A percentile compares a stretch with the other conserved stretches of the same genome.
Evolutionary conservation across 75 land plant genomes (phyloP).

Genomic region (Isoetes taiwanensis): DNA sequence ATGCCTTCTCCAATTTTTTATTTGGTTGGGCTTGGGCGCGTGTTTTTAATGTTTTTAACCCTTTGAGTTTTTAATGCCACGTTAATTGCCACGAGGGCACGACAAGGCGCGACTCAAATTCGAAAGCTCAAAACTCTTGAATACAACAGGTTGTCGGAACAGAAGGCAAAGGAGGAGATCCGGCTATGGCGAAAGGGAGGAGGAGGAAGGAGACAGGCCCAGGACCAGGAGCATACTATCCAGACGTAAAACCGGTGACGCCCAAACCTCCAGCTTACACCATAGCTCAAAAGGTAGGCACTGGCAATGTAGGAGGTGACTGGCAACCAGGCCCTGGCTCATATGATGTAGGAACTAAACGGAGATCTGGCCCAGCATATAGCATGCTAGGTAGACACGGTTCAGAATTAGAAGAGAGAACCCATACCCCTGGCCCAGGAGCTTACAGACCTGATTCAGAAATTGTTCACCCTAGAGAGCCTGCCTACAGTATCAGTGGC

Average conservation of each 20-base stretch:
- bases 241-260: slow-evolving; percentile 4
- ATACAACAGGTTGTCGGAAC: too few relatives aligned
- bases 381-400: background rate
- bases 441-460: slow-evolving; percentile 1
- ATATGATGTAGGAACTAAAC: background rate
- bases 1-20: too few relatives aligned
- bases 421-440: background rate
- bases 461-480: background rate
- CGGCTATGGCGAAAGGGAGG: too few relatives aligned
- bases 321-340: background rate
- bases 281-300: background rate
- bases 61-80: too few relatives aligned
- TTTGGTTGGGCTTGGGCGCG: too few relatives aligned
- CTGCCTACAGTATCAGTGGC: background rate
- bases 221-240: slow-evolving; percentile 7
- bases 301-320: background rate
- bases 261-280: background rate
- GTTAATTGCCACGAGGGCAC: too few relatives aligned
- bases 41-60: too few relatives aligned
- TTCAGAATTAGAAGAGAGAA: background rate
- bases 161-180: too few relatives aligned
- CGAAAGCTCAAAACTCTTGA: too few relatives aligned
- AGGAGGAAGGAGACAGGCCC: too few relatives aligned
- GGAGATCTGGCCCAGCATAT: slow-evolving; percentile 1
- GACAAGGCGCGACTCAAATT: too few relatives aligned